Evolutionary conservation across 352 stramenopile genomes (phyloP).

Genomic region (Pythium diclinum): DNA sequence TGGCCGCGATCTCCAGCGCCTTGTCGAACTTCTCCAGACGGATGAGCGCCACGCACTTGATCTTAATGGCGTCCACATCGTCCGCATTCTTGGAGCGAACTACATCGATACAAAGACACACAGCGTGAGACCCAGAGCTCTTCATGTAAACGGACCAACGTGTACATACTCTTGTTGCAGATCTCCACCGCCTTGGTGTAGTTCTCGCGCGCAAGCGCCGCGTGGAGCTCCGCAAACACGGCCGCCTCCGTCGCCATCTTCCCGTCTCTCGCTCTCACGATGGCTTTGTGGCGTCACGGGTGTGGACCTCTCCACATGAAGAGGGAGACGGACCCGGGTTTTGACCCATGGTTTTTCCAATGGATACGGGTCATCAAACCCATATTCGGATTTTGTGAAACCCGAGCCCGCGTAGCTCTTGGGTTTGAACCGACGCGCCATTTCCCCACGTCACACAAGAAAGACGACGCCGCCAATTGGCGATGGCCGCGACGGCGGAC

Average conservation of each 20-base stretch:
- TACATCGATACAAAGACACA: conserved; percentile 16
- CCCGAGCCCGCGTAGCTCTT: conserved; percentile 13
- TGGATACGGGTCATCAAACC: not conserved
- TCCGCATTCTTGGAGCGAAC: conserved; percentile 71
- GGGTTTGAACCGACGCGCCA: conserved; percentile 7
- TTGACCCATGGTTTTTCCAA: not conserved
- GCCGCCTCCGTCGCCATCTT: conserved; percentile 37
- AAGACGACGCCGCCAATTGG: too few species aligned
- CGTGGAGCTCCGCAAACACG: conserved; percentile 76
- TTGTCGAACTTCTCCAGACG: conserved; percentile 85
- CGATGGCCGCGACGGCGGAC: not conserved
- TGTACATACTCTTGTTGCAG: conserved; percentile 79
- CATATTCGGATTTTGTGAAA: not conserved
- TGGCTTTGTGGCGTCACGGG: not conserved
- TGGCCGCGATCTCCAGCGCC: conserved; percentile 67
- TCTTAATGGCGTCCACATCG: conserved; percentile 72
- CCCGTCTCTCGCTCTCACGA: not conserved
- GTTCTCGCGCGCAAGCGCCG: conserved; percentile 72
- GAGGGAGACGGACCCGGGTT: too few species aligned
- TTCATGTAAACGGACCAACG: not conserved
- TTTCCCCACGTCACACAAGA: not conserved
- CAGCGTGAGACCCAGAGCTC: not conserved
- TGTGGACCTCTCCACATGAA: not conserved
- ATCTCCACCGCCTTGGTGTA: conserved; percentile 77
- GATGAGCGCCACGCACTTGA: conserved; percentile 82